Conservation (phyloP, 2,329 filamentous ascomycete genomes). For the Paecilomyces sp. region DNA sequence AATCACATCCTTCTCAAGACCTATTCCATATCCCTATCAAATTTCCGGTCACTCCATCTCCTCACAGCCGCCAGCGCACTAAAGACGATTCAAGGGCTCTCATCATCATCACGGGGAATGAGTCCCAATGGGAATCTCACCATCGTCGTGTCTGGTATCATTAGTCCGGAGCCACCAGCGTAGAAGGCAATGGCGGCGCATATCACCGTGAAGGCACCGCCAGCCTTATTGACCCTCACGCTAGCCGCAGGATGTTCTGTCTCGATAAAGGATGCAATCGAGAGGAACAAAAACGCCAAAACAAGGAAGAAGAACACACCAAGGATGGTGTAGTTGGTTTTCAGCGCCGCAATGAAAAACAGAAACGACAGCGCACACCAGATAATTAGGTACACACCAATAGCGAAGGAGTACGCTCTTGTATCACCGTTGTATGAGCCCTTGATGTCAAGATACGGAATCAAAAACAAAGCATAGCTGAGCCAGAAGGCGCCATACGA, state of each 20-base stretch:
- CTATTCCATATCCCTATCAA: background rate
- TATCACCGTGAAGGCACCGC: constrained; percentile 33
- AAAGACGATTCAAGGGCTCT: background rate
- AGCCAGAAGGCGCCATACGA: constrained; percentile 59
- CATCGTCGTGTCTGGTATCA: constrained; percentile 36
- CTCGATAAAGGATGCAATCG: constrained; percentile 45
- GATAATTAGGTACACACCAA: constrained; percentile 53
- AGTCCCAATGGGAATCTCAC: constrained; percentile 36
- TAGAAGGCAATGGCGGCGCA: constrained; percentile 34
- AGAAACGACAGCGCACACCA: constrained; percentile 56
- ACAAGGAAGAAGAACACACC: constrained; percentile 52
- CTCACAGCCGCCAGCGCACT: background rate
- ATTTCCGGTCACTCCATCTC: background rate
- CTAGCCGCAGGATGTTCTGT: constrained; percentile 31
- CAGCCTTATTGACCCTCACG: constrained; percentile 38
- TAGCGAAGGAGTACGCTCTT: constrained; percentile 41
- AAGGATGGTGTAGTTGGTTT: constrained; percentile 54
- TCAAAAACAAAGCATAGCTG: constrained; percentile 52
- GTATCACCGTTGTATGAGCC: constrained; percentile 33
- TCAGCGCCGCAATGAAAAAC: constrained; percentile 49
- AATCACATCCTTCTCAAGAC: background rate
- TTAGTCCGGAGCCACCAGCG: constrained; percentile 34
- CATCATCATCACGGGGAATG: constrained; percentile 10
- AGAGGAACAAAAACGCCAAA: constrained; percentile 52
- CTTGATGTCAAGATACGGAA: constrained; percentile 46